Conservation (phyloP, 2,329 filamentous ascomycete genomes). For the Trichoderma koningii region DNA sequence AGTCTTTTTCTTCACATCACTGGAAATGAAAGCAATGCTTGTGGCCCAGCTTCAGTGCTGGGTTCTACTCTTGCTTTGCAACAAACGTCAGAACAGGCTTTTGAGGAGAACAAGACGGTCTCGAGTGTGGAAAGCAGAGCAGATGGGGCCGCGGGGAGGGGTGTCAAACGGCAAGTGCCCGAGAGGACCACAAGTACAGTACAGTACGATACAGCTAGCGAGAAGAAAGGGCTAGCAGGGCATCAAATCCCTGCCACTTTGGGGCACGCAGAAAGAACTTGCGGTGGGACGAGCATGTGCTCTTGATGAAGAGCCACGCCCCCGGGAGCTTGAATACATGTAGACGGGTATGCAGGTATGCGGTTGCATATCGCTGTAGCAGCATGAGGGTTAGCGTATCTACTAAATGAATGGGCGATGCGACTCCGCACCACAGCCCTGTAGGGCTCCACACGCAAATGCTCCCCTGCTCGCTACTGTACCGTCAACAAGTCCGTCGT, state of each 20-base stretch:
- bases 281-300: constrained; percentile 22
- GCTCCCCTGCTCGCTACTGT: neutral
- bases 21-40: no score
- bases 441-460: constrained; percentile 17
- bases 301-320: constrained; percentile 25
- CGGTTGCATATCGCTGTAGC: neutral
- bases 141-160: neutral
- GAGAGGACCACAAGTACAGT: neutral
- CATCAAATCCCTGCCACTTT: neutral
- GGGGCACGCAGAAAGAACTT: neutral
- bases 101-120: neutral
- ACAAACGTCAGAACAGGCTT: constrained; percentile 10
- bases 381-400: neutral
- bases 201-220: no score
- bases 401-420: constrained; percentile 15
- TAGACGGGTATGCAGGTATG: neutral
- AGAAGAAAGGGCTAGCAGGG: constrained; percentile 13
- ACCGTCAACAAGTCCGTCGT: no score
- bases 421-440: constrained; percentile 24
- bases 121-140: neutral
- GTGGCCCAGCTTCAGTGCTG: neutral
- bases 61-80: neutral
- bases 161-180: constrained; percentile 17
- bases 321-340: constrained; percentile 8
- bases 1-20: no score